Evolutionary conservation across 2,329 filamentous ascomycete genomes (phyloP).

Genomic region (Fusarium sarcochroum): DNA sequence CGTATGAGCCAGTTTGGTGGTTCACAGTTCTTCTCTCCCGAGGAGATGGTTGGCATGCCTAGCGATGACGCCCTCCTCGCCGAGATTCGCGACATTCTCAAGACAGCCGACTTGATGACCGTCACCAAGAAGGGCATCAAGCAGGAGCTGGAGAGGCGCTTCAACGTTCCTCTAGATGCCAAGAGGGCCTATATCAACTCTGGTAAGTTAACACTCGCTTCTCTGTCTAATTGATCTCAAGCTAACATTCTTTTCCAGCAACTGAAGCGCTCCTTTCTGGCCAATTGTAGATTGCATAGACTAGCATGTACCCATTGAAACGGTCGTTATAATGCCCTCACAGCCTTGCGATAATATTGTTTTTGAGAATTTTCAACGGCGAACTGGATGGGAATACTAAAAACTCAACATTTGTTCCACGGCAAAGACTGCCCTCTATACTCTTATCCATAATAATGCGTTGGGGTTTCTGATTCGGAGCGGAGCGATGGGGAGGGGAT

Average conservation of each 20-base stretch:
- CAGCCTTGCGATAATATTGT: slow-evolving; percentile 33
- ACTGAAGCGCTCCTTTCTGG: slow-evolving; percentile 85
- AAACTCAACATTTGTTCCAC: slow-evolving; percentile 42
- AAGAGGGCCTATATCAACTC: slow-evolving; percentile 95
- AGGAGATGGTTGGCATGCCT: slow-evolving; percentile 82
- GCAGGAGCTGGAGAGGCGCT: slow-evolving; percentile 89
- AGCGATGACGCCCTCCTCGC: slow-evolving; percentile 90
- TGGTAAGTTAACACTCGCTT: slow-evolving; percentile 66
- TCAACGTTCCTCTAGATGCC: slow-evolving; percentile 86
- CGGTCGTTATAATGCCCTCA: slow-evolving; percentile 37
- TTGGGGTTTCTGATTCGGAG: slow-evolving; percentile 31
- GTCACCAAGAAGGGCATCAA: slow-evolving; percentile 99
- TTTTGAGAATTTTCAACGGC: slow-evolving; percentile 35
- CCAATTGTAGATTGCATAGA: slow-evolving; percentile 69
- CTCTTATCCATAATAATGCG: slow-evolving; percentile 47
- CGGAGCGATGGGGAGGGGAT: slow-evolving; percentile 31
- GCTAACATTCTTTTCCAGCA: slow-evolving; percentile 60
- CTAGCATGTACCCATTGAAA: slow-evolving; percentile 24
- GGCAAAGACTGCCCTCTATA: slow-evolving; percentile 26
- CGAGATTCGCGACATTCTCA: slow-evolving; percentile 94
- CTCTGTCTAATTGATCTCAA: background rate
- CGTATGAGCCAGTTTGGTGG: slow-evolving; percentile 73
- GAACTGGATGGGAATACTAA: slow-evolving; percentile 44
- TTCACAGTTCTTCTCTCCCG: slow-evolving; percentile 71
- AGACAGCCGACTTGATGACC: slow-evolving; percentile 94